Evolutionary conservation across 2,329 filamentous ascomycete species (phyloP).

Genomic region (Penicillium sp.): DNA sequence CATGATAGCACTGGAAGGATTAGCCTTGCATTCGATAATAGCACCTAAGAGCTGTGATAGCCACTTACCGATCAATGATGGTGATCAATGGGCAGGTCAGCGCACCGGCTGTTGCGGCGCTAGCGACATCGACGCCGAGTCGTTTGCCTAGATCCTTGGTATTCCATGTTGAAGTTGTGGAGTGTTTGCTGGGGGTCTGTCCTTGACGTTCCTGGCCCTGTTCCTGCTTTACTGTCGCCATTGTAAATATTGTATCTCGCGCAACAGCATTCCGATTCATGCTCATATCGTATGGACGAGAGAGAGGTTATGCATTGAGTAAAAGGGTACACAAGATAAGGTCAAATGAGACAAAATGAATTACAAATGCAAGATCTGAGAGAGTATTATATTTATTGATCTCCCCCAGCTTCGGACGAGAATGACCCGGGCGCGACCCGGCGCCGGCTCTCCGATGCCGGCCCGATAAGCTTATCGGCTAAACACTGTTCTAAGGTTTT

Average conservation of each 20-base stretch:
- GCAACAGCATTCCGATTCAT: conserved; percentile 35
- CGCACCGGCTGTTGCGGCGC: conserved; percentile 69
- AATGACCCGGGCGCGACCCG: conserved; percentile 26
- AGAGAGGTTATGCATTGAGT: background rate
- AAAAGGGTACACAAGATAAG: background rate
- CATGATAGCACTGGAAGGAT: conserved; percentile 46
- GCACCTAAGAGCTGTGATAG: background rate
- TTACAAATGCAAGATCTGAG: conserved; percentile 16
- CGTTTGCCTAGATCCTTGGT: conserved; percentile 69
- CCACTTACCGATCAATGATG: conserved; percentile 75
- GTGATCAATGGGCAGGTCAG: conserved; percentile 82
- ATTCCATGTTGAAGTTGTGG: conserved; percentile 60
- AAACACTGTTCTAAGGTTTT: conserved; percentile 2
- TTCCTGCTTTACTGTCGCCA: conserved; percentile 21
- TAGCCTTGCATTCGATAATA: background rate
- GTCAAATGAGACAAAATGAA: conserved; percentile 18
- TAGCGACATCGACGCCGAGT: conserved; percentile 65
- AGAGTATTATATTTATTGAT: background rate
- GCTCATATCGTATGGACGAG: conserved; percentile 10
- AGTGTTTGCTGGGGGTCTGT: conserved; percentile 6
- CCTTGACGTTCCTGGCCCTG: conserved; percentile 15
- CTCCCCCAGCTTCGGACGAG: conserved; percentile 24
- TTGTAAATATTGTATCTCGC: conserved; percentile 24
- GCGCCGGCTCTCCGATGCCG: conserved; percentile 32
- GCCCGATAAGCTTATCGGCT: conserved; percentile 19